Evolutionary conservation across 2,329 filamentous ascomycete genomes (phyloP), one percentile per base, ranked within the genome.

Genomic region (Xylariales sp.): DNA sequence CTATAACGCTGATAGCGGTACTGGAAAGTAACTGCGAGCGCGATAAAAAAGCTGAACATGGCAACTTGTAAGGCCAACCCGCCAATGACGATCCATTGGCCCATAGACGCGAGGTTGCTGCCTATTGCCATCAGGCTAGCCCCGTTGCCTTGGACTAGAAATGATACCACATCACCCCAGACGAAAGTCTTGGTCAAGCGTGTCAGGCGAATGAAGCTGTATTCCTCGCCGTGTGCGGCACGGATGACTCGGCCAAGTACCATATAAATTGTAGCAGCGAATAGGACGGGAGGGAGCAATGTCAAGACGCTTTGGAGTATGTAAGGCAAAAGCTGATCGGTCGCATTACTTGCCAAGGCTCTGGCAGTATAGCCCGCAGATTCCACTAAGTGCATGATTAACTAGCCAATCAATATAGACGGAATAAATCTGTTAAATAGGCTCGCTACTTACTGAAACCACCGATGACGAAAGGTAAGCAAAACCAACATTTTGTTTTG

Each of bases 41-140:
- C 8, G n/a, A 10, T 13, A 19, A 33, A 33, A 19, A 19, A 6
- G 5, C 16, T 65, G 43, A 83, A 81, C 39, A 75, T 67, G 29
- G 75, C 28, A 17, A 83, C 63, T 50, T 83, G 79, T 13, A 81
- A 53, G 21, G 73, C 52, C 3, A 83, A 58, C 3, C 79, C 78
- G 2, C 48, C 69, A 6, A 81, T 55, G 14, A 82, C 69, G 33
- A 81, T 60, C 14, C 69, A 65, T 45, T 74, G 53, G n/a, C 70
- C 74, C 12, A 57, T 54, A 18, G 64, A 52, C 8, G 31, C 6
- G n/a, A n/a, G n/a, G 29, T 36, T 48, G 13, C 32, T 38, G 28
- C 41, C 44, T 18, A 25, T 43, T 6, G 45, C 44, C 41, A 53
- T 56, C 35, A 71, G 46, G 2, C 65, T 64, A 12, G 57, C 64